Base-by-base conservation (phyloP, 768 basidiomycete genomes). In the Candolleomyces aberdarensis region DNA sequence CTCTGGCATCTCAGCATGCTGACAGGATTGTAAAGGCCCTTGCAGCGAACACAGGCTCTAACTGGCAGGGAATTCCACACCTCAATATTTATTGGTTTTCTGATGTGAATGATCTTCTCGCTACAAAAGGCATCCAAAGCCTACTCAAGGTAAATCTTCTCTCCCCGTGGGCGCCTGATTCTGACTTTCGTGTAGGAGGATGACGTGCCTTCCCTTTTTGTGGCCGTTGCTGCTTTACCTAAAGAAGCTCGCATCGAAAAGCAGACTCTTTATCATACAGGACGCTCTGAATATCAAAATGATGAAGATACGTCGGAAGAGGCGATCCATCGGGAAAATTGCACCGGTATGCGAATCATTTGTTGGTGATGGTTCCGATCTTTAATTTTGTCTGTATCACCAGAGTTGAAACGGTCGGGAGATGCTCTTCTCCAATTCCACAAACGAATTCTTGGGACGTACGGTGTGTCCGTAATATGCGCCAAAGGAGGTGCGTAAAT, bases 1-100 rank as follows among this genome's bases (percentile, higher is more conserved):
- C 91, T 1, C 77, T 98, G 8, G 81, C 84, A 0, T 80, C 86
- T 46, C 96, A 98, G 67, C 97, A 99, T 70, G 86, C 87, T 1
- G 71, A 78, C 9, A 84, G 92, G 49, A 82, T 98, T 31, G 73
- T 82, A 0, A 73, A 79, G 5, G 88, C 88, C 0, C 72, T 96
- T 26, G 75, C 79, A 64, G 79, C 76, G 41, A 83, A 73, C 47
- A 75, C 79, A 11, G 83, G 83, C 20, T 54, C 52, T 15, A 82
- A 78, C 22, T 90, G 90, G 88, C 70, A 71, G 0, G 89, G 88
- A 0, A 80, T 85, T 71, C 71, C 78, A 1, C 91, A 92, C 61
- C 74, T 83, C 39, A 78, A 79, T n/a, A 71, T 94, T 17, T 89
- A 88, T 65, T 97, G 94, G 87, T 75, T 92, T n/a, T 72, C 76